These are phyloP conservation scores for Talaromyces sp. DNA, from an alignment of 2,329 filamentous ascomycete species.

Conservation along the genomic window DNA sequence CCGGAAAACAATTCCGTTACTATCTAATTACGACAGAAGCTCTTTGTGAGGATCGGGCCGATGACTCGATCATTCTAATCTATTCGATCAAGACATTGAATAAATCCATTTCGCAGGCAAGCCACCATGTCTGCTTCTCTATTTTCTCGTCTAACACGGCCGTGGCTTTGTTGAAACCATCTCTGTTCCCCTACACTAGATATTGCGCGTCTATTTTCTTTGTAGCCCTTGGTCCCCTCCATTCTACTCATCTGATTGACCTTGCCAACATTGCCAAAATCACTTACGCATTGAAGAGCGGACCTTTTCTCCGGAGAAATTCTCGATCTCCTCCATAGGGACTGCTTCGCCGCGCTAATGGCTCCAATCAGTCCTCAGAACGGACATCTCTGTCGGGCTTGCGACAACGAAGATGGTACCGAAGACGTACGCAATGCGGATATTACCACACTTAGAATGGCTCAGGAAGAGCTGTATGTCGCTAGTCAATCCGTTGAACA, in stretches of 20 bases:
- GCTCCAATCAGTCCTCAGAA: not conserved
- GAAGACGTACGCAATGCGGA: not conserved
- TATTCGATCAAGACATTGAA: not conserved
- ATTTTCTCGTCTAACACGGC: not conserved
- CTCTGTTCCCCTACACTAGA: not conserved
- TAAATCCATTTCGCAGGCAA: not conserved
- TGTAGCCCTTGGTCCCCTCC: not conserved
- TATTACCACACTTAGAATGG: not conserved
- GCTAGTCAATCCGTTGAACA: conserved; percentile 11
- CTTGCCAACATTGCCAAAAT: too few relatives aligned
- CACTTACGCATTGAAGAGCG: not conserved
- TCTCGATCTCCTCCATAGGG: not conserved
- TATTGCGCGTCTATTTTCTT: not conserved
- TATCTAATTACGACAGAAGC: not conserved
- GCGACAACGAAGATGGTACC: not conserved
- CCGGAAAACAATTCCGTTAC: not conserved
- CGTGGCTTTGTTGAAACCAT: not conserved
- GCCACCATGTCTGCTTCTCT: not conserved
- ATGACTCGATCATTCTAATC: not conserved
- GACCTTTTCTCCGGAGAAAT: not conserved
- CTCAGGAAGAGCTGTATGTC: not conserved
- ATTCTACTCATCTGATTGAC: not conserved
- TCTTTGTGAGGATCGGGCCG: not conserved
- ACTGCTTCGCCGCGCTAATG: not conserved
- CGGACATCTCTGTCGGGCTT: not conserved